These are phyloP conservation scores for Phytophthora ramorum DNA, from an alignment of 352 stramenopile genomes.

Conservation along the genomic window DNA sequence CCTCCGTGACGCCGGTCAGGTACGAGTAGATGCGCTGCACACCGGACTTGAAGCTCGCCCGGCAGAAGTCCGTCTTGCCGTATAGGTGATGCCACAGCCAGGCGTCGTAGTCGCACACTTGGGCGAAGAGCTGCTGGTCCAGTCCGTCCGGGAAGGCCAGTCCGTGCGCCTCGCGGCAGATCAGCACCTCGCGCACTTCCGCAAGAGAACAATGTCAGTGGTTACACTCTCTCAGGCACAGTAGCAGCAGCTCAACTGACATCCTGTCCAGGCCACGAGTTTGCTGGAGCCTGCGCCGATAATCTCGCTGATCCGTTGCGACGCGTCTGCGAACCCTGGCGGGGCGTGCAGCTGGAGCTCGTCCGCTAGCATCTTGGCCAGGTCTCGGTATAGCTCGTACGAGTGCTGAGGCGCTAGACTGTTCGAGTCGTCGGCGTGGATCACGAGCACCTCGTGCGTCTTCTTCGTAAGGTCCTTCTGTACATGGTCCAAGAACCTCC, in stretches of 20 bases:
- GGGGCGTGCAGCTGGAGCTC: constrained; percentile 63
- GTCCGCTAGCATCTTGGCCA: constrained; percentile 56
- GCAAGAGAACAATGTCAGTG: constrained; percentile 12
- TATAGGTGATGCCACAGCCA: constrained; percentile 84
- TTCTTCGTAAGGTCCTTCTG: constrained; percentile 5
- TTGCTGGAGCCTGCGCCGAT: constrained; percentile 46
- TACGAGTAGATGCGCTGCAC: constrained; percentile 65
- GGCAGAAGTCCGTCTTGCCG: constrained; percentile 70
- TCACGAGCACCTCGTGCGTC: constrained; percentile 33
- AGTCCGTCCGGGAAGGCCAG: constrained; percentile 64
- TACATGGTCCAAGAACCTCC: constrained; percentile 21
- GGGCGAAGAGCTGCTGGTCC: constrained; percentile 60
- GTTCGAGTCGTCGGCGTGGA: constrained; percentile 61
- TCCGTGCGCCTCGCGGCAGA: constrained; percentile 68
- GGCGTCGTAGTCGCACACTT: constrained; percentile 70
- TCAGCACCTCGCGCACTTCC: constrained; percentile 76
- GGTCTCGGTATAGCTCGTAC: constrained; percentile 65
- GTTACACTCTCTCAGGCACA: too few species aligned
- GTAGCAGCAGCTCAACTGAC: constrained; percentile 38
- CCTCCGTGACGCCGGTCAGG: constrained; percentile 50
- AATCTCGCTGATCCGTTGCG: constrained; percentile 51
- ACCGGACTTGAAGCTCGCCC: constrained; percentile 61
- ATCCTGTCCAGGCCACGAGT: constrained; percentile 68
- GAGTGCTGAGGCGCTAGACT: constrained; percentile 66
- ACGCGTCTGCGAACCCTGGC: constrained; percentile 41